Evolutionary conservation across 345 rosid genomes (phyloP).

Genomic region (Aquilaria yunnanensis): DNA sequence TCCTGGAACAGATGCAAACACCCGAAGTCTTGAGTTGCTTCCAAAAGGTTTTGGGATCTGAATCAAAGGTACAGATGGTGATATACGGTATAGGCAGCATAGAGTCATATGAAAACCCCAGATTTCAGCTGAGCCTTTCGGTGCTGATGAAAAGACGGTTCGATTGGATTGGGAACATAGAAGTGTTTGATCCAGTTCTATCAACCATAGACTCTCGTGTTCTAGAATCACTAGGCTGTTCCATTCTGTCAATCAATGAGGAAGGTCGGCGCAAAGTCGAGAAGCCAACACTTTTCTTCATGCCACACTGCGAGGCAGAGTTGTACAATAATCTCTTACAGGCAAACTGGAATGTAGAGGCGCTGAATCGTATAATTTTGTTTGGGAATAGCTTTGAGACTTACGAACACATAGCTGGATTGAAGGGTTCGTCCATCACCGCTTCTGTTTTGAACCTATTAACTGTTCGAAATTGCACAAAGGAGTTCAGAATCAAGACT

Average conservation of each 20-base stretch:
- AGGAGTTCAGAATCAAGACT: constrained; percentile 42
- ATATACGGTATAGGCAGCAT: constrained; percentile 86
- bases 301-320: constrained; percentile 91
- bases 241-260: constrained; percentile 64
- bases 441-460: constrained; percentile 39
- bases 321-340: constrained; percentile 64
- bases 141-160: constrained; percentile 67
- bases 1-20: constrained; percentile 56
- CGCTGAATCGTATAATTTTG: constrained; percentile 40
- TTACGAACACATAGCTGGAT: constrained; percentile 39
- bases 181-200: constrained; percentile 83
- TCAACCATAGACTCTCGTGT: constrained; percentile 60
- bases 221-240: constrained; percentile 62
- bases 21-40: constrained; percentile 37
- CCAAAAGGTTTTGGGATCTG: constrained; percentile 49
- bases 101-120: constrained; percentile 69
- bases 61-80: constrained; percentile 49
- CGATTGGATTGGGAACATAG: constrained; percentile 61
- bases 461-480: constrained; percentile 34
- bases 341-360: constrained; percentile 54
- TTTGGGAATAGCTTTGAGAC: constrained; percentile 79
- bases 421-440: constrained; percentile 30
- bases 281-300: constrained; percentile 71
- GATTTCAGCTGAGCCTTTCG: constrained; percentile 71
- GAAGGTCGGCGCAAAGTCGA: constrained; percentile 57